phyloP scores from a whole-genome alignment of 306 rosid species.

The Cucumis melo region DNA sequence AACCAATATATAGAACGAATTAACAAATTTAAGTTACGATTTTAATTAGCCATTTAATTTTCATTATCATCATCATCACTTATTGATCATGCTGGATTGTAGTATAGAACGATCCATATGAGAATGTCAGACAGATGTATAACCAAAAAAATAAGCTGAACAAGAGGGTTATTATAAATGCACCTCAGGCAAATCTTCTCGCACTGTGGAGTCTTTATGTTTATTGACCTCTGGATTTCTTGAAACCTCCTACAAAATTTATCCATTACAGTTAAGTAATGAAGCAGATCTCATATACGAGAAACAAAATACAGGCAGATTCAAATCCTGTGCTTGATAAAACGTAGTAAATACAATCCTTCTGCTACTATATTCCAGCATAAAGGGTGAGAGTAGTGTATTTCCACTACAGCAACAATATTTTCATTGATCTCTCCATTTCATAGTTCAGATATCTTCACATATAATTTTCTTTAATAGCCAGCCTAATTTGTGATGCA shows the following conservation, averaged over 20 bases:
- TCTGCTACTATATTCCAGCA: not conserved
- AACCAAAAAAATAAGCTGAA: not conserved
- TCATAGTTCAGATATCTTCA: not conserved
- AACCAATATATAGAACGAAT: not conserved
- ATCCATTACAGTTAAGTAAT: conserved; percentile 9
- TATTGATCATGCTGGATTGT: not conserved
- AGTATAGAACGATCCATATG: not conserved
- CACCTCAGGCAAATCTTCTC: conserved; percentile 69
- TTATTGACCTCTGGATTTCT: conserved; percentile 21
- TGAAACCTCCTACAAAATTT: conserved; percentile 32
- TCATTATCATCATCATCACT: not conserved
- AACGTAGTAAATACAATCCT: not conserved
- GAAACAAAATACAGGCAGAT: not conserved
- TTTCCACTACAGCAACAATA: not conserved
- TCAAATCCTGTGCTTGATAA: not conserved
- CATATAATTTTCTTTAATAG: not conserved
- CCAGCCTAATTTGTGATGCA: not conserved
- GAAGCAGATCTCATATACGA: not conserved
- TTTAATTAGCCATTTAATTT: not conserved
- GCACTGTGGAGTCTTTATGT: conserved; percentile 2
- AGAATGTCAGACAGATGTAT: not conserved
- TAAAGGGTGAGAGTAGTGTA: not conserved
- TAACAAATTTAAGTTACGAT: not conserved
- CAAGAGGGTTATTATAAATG: conserved; percentile 2
- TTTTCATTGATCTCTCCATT: not conserved